Percentiles rank a stretch among this genome's conserved stretches.
Conservation (phyloP, 2,329 filamentous ascomycete genomes). For the Leptosphaerulina australis region DNA sequence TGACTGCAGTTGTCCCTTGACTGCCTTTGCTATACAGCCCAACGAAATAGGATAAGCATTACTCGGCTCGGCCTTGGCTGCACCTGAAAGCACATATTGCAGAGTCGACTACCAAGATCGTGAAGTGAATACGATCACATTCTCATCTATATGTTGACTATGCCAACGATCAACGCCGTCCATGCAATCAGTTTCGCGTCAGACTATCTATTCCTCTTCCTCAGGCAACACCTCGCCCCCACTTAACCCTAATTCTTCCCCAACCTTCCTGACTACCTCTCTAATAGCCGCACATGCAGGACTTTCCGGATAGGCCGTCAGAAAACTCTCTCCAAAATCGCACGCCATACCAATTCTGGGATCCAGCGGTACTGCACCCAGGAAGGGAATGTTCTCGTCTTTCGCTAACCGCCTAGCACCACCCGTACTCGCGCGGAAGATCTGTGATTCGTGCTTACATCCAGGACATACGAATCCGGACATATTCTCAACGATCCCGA, state of each 20-base stretch:
- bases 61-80: too few species aligned
- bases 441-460: slow-evolving; percentile 79
- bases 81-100: too few species aligned
- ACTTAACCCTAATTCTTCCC: slow-evolving; percentile 50
- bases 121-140: too few species aligned
- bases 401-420: slow-evolving; percentile 79
- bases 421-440: slow-evolving; percentile 90
- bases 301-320: slow-evolving; percentile 91
- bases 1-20: too few species aligned
- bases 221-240: slow-evolving; percentile 37
- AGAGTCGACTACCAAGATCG: too few species aligned
- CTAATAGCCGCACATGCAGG: slow-evolving; percentile 85
- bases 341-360: slow-evolving; percentile 95
- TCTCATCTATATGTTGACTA: too few species aligned
- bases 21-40: too few species aligned
- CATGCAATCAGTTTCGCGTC: background rate
- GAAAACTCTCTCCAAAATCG: slow-evolving; percentile 96
- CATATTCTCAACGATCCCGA: slow-evolving; percentile 98
- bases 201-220: slow-evolving; percentile 20
- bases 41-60: too few species aligned
- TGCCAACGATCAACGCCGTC: background rate
- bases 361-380: slow-evolving; percentile 89
- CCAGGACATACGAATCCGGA: slow-evolving; percentile 94
- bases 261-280: slow-evolving; percentile 76
- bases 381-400: slow-evolving; percentile 86